Percentiles rank a stretch among this genome's conserved stretches.
Evolutionary conservation across 805 yeast species (phyloP).

Genomic region (Candida xyloterini): DNA sequence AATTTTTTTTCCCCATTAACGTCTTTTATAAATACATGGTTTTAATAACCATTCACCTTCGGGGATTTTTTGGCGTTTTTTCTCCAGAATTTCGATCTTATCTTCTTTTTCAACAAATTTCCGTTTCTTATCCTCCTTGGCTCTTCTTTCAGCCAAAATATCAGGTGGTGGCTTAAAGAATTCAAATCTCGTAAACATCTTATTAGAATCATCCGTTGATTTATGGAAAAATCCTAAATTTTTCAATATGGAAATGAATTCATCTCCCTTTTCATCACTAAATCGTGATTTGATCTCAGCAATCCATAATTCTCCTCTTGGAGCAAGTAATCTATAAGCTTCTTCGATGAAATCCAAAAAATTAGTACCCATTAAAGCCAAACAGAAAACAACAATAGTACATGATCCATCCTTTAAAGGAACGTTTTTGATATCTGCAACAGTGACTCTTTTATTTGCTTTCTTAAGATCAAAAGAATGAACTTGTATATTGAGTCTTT

Average conservation of each 20-base stretch:
- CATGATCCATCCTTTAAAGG: constrained; percentile 80
- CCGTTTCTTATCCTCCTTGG: constrained; percentile 57
- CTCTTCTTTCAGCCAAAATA: constrained; percentile 58
- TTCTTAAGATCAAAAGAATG: constrained; percentile 91
- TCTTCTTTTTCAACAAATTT: constrained; percentile 70
- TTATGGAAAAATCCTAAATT: constrained; percentile 82
- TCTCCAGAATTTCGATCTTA: constrained; percentile 53
- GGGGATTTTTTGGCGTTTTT: constrained; percentile 50
- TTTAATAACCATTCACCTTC: constrained; percentile 90
- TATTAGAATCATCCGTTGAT: constrained; percentile 79
- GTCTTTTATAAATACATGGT: constrained; percentile 93
- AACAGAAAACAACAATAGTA: constrained; percentile 86
- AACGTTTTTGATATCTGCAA: constrained; percentile 92
- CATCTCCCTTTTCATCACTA: constrained; percentile 69
- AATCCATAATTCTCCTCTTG: constrained; percentile 94
- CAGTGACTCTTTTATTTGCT: constrained; percentile 86
- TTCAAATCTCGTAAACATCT: constrained; percentile 93
- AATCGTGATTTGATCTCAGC: constrained; percentile 96
- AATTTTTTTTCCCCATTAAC: constrained; percentile 36
- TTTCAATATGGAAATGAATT: constrained; percentile 77
- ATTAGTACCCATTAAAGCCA: constrained; percentile 97
- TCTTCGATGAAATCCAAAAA: constrained; percentile 88
- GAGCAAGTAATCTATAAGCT: constrained; percentile 81
- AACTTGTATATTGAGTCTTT: constrained; percentile 53
- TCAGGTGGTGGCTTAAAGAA: constrained; percentile 83